Evolutionary conservation across 2,329 filamentous ascomycete genomes (phyloP), one percentile per base, ranked within the genome.

Genomic region (Chaetomium sp.): DNA sequence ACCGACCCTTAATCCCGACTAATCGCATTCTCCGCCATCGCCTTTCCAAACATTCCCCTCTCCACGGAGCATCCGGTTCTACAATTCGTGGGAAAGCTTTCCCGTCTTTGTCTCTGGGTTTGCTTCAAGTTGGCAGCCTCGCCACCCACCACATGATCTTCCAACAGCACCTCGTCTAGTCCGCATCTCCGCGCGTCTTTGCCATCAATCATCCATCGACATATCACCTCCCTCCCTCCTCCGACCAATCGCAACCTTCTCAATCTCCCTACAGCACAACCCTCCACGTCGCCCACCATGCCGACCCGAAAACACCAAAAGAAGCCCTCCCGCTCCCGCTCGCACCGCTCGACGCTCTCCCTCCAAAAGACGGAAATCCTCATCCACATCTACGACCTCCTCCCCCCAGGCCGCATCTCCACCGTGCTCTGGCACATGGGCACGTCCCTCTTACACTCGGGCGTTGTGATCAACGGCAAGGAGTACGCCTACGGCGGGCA

Each of bases 401-500:
- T 93, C 19, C 88, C 90, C 85, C 90, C 90, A 49, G 90, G 91
- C 57, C 87, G 87, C 70, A 76, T 95, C 47, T 89, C 91, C n/a
- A 87, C 89, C 0, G 71, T 92, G 13, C 83, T 96, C 33, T 96
- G 92, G 92, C 84, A 87, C 23, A 75, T 94, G 62, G 92, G 92
- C 65, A 85, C 89, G 54, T 91, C 89, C 5, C 86, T 96, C 38
- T 84, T 95, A 5, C 92, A 96, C 75, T 91, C 91, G 0, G 92
- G 91, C 60, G 89, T 96, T 61, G 90, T 93, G 49, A 91, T 95
- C 77, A 88, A 89, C 74, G 86, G 89, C 70, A 85, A 82, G 68
- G 92, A 96, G 80, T 96, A 95, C 74, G 92, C 92, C 25, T 96
- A 92, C 72, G 92, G 92, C 51, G 92, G 92, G 1, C 92, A 96